Percentiles rank a stretch among this genome's conserved stretches.
Evolutionary conservation across 2,329 filamentous ascomycete genomes (phyloP).

Genomic region (Diaporthe nobilis): DNA sequence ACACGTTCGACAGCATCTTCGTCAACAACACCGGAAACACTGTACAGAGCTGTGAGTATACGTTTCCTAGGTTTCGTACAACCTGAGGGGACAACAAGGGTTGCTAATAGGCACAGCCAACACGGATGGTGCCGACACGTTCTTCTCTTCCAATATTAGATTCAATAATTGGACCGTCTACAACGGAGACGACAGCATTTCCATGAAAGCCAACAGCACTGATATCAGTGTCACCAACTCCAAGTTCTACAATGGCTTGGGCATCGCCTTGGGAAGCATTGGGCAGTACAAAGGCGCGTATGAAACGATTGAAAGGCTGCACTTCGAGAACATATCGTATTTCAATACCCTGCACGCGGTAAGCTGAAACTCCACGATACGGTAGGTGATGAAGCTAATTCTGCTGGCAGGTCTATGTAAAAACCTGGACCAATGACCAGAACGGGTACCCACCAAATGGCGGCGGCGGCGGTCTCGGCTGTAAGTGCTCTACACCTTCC

Average conservation of each 20-base stretch:
- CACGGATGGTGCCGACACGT: conserved; percentile 52
- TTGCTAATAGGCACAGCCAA: conserved; percentile 44
- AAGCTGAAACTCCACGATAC: neutral
- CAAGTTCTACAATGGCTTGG: conserved; percentile 57
- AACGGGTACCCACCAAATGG: conserved; percentile 63
- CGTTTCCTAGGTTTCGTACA: rapidly evolving
- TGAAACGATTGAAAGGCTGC: conserved; percentile 59
- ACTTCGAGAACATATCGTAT: conserved; percentile 55
- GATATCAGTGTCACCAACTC: conserved; percentile 54
- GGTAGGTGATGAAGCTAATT: neutral
- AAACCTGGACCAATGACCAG: conserved; percentile 63
- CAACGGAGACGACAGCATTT: conserved; percentile 45
- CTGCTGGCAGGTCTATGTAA: conserved; percentile 53
- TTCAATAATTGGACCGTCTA: conserved; percentile 49
- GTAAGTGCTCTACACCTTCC: conserved; percentile 44
- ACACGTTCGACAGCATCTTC: conserved; percentile 60
- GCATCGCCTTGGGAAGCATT: conserved; percentile 63
- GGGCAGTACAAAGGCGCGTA: conserved; percentile 61
- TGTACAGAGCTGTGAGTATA: conserved; percentile 42
- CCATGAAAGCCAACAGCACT: conserved; percentile 47
- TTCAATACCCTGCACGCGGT: conserved; percentile 55
- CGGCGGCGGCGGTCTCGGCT: conserved; percentile 62
- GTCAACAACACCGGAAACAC: conserved; percentile 59
- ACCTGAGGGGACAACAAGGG: no score
- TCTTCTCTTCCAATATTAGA: conserved; percentile 46